A percentile compares a stretch with the other conserved stretches of the same genome.
phyloP scores from a whole-genome alignment of 306 rosid genomes.

The Lablab purpureus region DNA sequence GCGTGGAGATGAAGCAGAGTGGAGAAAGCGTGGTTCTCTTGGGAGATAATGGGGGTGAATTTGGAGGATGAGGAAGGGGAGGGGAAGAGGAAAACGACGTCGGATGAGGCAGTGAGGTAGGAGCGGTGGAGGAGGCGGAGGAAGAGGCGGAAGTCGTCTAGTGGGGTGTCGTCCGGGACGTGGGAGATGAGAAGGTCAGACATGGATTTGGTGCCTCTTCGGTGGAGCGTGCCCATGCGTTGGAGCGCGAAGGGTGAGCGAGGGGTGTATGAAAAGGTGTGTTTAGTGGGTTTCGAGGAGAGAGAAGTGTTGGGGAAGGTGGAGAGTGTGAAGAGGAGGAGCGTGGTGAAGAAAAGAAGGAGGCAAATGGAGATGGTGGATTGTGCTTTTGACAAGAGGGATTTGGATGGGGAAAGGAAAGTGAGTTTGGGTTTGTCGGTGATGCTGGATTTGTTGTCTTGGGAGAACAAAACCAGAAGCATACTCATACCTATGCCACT shows the following conservation, averaged over 20 bases:
- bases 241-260: slow-evolving; percentile 36
- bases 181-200: slow-evolving; percentile 76
- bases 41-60: slow-evolving; percentile 52
- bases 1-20: slow-evolving; percentile 50
- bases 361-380: slow-evolving; percentile 84
- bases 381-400: slow-evolving; percentile 65
- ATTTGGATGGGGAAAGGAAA: slow-evolving; percentile 41
- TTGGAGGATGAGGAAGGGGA: slow-evolving; percentile 40
- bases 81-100: slow-evolving; percentile 71
- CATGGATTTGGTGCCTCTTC: slow-evolving; percentile 83
- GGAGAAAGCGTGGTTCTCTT: slow-evolving; percentile 66
- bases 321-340: slow-evolving; percentile 86
- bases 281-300: background rate
- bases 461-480: slow-evolving; percentile 76
- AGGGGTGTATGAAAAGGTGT: slow-evolving; percentile 26
- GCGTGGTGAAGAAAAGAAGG: slow-evolving; percentile 72
- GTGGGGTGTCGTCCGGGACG: slow-evolving; percentile 59
- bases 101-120: slow-evolving; percentile 67
- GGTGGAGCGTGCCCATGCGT: slow-evolving; percentile 72
- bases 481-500: slow-evolving; percentile 76
- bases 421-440: slow-evolving; percentile 46
- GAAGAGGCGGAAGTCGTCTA: slow-evolving; percentile 66
- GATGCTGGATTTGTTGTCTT: slow-evolving; percentile 54
- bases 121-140: slow-evolving; percentile 76
- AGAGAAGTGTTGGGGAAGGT: slow-evolving; percentile 62